A percentile compares a stretch with the other conserved stretches of the same genome.
Conservation (phyloP, 345 rosid species). For the Populus tremula region DNA sequence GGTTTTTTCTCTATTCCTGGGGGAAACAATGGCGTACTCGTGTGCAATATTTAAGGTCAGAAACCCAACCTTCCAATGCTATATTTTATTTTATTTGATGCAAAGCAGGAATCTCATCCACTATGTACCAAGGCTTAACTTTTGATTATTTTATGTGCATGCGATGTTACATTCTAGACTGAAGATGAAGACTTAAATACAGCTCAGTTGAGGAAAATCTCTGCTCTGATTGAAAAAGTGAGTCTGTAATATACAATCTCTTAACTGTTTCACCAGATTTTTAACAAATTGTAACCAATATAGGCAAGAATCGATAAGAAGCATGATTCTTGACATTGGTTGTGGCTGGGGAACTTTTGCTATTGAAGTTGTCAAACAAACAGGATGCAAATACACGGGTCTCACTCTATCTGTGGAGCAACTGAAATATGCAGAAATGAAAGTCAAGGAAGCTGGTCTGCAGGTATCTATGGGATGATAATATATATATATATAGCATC, state of each 20-base stretch:
- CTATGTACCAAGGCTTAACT: too few species aligned
- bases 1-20: slow-evolving; percentile 71
- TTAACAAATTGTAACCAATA: not conserved
- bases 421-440: slow-evolving; percentile 61
- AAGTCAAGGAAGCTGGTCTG: slow-evolving; percentile 87
- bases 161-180: slow-evolving; percentile 27
- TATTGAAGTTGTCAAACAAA: slow-evolving; percentile 74
- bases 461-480: slow-evolving; percentile 38
- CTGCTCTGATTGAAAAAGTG: slow-evolving; percentile 70
- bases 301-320: slow-evolving; percentile 57
- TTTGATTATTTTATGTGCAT: not conserved
- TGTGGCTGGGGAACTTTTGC: slow-evolving; percentile 95
- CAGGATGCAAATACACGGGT: slow-evolving; percentile 85
- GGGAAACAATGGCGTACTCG: slow-evolving; percentile 89
- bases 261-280: too few species aligned
- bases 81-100: not conserved
- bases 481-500: too few species aligned
- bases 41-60: slow-evolving; percentile 78
- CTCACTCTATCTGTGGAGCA: slow-evolving; percentile 79
- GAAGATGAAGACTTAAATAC: slow-evolving; percentile 62
- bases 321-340: slow-evolving; percentile 83
- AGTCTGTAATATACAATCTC: not conserved
- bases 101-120: not conserved
- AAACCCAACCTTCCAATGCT: not conserved
- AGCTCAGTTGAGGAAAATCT: slow-evolving; percentile 77